phyloP scores from a whole-genome alignment of 768 basidiomycete species.

The Harrya chromipes region DNA sequence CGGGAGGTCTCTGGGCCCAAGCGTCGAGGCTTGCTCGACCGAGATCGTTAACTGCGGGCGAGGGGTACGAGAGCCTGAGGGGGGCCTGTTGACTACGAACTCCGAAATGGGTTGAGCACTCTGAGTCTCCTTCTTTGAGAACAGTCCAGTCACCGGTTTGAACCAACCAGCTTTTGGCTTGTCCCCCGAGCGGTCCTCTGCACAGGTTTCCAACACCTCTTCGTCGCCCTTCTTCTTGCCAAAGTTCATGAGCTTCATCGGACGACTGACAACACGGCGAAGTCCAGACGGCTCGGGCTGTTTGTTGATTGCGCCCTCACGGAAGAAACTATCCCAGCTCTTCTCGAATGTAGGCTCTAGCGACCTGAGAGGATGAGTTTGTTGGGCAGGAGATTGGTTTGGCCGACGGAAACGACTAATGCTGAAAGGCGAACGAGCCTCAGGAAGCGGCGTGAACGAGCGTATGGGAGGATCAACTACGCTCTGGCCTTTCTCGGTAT shows the following conservation, averaged over 20 bases:
- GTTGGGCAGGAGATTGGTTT: slow-evolving; percentile 30
- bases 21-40: slow-evolving; percentile 37
- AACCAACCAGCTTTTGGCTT: slow-evolving; percentile 34
- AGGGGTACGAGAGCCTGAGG: slow-evolving; percentile 13
- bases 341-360: slow-evolving; percentile 34
- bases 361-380: slow-evolving; percentile 23
- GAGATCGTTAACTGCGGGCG: slow-evolving; percentile 43
- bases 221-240: slow-evolving; percentile 39
- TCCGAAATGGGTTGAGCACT: slow-evolving; percentile 8
- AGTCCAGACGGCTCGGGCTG: slow-evolving; percentile 26
- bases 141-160: slow-evolving; percentile 32
- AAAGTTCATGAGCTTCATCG: slow-evolving; percentile 44
- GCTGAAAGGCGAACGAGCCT: slow-evolving; percentile 28
- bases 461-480: slow-evolving; percentile 30
- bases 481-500: slow-evolving; percentile 25
- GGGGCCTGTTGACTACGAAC: slow-evolving; percentile 19
- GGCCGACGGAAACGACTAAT: slow-evolving; percentile 38
- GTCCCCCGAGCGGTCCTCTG: slow-evolving; percentile 24
- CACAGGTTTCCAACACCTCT: slow-evolving; percentile 21
- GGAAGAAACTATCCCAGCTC: slow-evolving; percentile 47
- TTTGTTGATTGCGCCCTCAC: slow-evolving; percentile 18
- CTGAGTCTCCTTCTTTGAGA: slow-evolving; percentile 23
- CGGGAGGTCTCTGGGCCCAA: slow-evolving; percentile 25
- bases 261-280: slow-evolving; percentile 25
- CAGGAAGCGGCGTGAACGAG: slow-evolving; percentile 53